These are phyloP conservation scores for Epichloe baconii DNA, from an alignment of 2,329 filamentous ascomycete species.

Conservation along the genomic window DNA sequence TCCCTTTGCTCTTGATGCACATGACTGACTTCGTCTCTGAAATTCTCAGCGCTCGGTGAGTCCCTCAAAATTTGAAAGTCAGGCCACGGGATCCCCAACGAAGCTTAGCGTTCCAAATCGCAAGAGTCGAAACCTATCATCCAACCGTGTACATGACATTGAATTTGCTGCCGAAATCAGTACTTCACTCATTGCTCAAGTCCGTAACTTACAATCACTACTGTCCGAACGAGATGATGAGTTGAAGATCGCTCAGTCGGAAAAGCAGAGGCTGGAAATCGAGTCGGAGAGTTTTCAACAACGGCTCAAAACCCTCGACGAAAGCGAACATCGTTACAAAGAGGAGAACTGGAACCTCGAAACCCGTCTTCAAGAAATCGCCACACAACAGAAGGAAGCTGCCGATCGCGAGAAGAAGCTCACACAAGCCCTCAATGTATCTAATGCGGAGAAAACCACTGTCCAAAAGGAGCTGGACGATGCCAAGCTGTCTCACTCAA, in stretches of 20 bases:
- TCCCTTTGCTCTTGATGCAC: background rate
- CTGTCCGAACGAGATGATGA: slow-evolving; percentile 81
- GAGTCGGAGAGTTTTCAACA: slow-evolving; percentile 71
- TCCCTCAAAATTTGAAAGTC: slow-evolving; percentile 68
- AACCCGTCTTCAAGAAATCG: slow-evolving; percentile 76
- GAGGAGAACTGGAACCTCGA: slow-evolving; percentile 98
- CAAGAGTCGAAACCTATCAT: slow-evolving; percentile 79
- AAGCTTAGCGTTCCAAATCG: slow-evolving; percentile 80
- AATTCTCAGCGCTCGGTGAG: slow-evolving; percentile 49
- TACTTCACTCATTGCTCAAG: slow-evolving; percentile 84
- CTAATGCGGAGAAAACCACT: slow-evolving; percentile 61
- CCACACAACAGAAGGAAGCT: slow-evolving; percentile 59
- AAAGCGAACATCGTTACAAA: slow-evolving; percentile 92
- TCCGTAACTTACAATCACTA: slow-evolving; percentile 76
- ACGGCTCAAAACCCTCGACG: slow-evolving; percentile 69
- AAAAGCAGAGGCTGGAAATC: slow-evolving; percentile 68
- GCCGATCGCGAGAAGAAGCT: slow-evolving; percentile 75
- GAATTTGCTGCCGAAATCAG: slow-evolving; percentile 98
- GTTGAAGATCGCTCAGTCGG: slow-evolving; percentile 58
- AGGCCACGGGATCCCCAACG: slow-evolving; percentile 73
- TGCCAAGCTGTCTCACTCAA: slow-evolving; percentile 65
- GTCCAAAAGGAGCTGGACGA: slow-evolving; percentile 85
- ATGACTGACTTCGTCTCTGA: slow-evolving; percentile 6
- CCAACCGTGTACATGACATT: slow-evolving; percentile 84
- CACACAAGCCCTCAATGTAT: slow-evolving; percentile 53